Evolutionary conservation across 1,284 basidiomycete genomes (phyloP), one percentile per base, ranked within the genome.

Genomic region (Papiliotrema laurentii): DNA sequence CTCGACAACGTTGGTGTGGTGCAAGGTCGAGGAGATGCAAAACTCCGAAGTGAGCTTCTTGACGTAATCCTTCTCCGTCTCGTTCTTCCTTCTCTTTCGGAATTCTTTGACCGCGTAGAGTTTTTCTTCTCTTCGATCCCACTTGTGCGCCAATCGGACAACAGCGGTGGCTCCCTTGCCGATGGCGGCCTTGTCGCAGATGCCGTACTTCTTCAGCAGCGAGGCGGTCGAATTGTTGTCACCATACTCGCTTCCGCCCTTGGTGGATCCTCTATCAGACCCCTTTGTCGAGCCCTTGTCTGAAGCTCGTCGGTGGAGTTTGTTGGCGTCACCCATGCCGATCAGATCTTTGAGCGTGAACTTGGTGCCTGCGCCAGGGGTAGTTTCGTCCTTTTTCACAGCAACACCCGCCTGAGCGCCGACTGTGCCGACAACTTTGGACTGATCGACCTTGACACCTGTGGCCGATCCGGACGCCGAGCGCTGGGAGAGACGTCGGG

Each of bases 31-130:
- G 28, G 91, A 94, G 58, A 98, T 98, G 75, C 94, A 98, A 74
- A 98, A 98, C 73, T 98, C 94, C 21, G 94, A 92, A 2, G 94
- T 98, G 64, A 98, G 86, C 76, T 98, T 98, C 83, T 98, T 98
- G 77, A 98, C 86, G 68, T 98, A 98, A 76, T 98, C 96, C 75
- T 97, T 97, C 75, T 98, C 93, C 2, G 92, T 86, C 77, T 98
- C 94, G 72, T 96, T 97, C 81, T 94, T 96, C 66, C 93, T 83
- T 59, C 94, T 83, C 74, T 97, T 97, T 51, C 94, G 86, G 80
- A 98, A 97, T 77, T 98, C 94, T 82, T 98, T 98, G 71, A 98
- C 89, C 34, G 94, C 94, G 65, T 97, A 98, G n/a, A 98, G 79
- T 77, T 94, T 96, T 75, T 98, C 96, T 66, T 94, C 92, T 27